Evolutionary conservation across 192 early-diverging fungal species (phyloP).

Genomic region (Entomortierella parvispora): DNA sequence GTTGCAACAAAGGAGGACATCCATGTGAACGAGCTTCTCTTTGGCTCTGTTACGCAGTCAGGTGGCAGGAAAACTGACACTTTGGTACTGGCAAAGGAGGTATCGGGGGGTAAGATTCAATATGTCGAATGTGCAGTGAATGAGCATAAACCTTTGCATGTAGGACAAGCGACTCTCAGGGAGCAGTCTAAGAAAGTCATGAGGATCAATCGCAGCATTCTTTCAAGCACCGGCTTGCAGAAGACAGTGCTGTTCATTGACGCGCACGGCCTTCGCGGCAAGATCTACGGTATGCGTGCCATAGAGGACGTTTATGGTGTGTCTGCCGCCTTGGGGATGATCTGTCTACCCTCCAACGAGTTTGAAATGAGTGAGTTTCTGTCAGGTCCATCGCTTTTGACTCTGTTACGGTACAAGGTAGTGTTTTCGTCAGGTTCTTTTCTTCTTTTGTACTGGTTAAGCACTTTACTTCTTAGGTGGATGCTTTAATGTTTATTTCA

Average conservation of each 20-base stretch:
- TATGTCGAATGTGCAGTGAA: slow-evolving; percentile 16
- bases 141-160: slow-evolving; percentile 26
- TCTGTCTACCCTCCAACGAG: slow-evolving; percentile 19
- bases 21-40: slow-evolving; percentile 15
- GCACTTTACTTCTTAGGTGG: not conserved
- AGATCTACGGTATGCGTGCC: slow-evolving; percentile 20
- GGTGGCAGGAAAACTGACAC: slow-evolving; percentile 27
- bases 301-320: slow-evolving; percentile 21
- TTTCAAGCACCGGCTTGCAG: slow-evolving; percentile 9
- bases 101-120: not conserved
- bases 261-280: slow-evolving; percentile 17
- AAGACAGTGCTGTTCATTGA: slow-evolving; percentile 18
- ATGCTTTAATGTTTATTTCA: not conserved
- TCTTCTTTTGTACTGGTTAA: slow-evolving; percentile 8
- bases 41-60: slow-evolving; percentile 7
- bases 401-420: slow-evolving; percentile 23
- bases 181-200: slow-evolving; percentile 25
- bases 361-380: slow-evolving; percentile 25
- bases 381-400: slow-evolving; percentile 6
- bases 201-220: slow-evolving; percentile 32
- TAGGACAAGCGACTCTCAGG: slow-evolving; percentile 1
- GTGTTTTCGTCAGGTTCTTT: not conserved
- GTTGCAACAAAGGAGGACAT: slow-evolving; percentile 17
- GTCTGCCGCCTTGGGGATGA: slow-evolving; percentile 10
- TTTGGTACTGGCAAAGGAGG: slow-evolving; percentile 10